These are phyloP conservation scores for Xanthoconium separans DNA, from an alignment of 1,284 basidiomycete genomes.

Conservation along the genomic window DNA sequence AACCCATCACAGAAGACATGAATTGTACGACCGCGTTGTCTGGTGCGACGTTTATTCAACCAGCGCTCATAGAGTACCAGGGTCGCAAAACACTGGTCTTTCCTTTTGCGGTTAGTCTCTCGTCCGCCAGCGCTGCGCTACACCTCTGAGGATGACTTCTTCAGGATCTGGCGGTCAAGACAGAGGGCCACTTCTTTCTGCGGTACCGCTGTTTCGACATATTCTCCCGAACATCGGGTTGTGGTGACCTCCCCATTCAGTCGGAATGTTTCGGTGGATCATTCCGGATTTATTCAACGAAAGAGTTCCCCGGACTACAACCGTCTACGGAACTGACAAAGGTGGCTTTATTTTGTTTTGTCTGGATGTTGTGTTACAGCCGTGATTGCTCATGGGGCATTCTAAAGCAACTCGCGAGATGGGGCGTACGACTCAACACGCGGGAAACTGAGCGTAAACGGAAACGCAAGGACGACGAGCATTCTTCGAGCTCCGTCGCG, in stretches of 20 bases:
- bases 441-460: constrained; percentile 68
- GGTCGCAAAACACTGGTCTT: constrained; percentile 65
- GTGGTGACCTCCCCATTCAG: constrained; percentile 48
- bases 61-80: constrained; percentile 55
- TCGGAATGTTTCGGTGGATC: constrained; percentile 68
- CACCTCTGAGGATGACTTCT: constrained; percentile 1
- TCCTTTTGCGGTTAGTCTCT: constrained; percentile 61
- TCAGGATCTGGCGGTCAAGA: constrained; percentile 57
- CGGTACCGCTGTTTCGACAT: constrained; percentile 70
- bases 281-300: constrained; percentile 75
- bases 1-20: constrained; percentile 46
- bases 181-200: constrained; percentile 63
- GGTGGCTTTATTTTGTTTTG: constrained; percentile 35
- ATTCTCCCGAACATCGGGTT: constrained; percentile 41
- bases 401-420: constrained; percentile 58
- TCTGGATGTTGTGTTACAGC: background rate
- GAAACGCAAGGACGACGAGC: constrained; percentile 43
- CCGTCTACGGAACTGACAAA: constrained; percentile 76
- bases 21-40: constrained; percentile 58
- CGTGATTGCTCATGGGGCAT: constrained; percentile 3
- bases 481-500: constrained; percentile 7
- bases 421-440: constrained; percentile 69
- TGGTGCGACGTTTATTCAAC: constrained; percentile 65
- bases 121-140: background rate
- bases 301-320: constrained; percentile 73